Evolutionary conservation across 345 rosid species (phyloP).

Genomic region (Diplotaxis tenuifolia): DNA sequence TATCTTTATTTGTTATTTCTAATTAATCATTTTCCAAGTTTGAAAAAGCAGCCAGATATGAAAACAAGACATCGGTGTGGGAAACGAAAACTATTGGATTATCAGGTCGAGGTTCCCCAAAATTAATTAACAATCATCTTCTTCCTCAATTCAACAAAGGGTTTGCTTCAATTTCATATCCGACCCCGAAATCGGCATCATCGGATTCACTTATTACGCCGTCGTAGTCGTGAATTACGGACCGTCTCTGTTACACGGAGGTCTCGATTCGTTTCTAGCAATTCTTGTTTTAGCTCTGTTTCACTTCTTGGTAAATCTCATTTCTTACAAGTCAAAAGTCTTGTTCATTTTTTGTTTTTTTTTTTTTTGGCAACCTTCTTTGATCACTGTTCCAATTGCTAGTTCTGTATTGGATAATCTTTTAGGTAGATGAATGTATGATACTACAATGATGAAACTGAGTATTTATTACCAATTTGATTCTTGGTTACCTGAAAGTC

Average conservation of each 20-base stretch:
- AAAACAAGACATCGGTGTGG: neutral
- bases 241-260: slow-evolving; percentile 63
- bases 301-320: slow-evolving; percentile 56
- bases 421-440: neutral
- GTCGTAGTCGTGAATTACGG: slow-evolving; percentile 61
- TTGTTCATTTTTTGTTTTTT: neutral
- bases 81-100: neutral
- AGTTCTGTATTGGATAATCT: neutral
- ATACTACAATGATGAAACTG: neutral
- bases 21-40: no score
- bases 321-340: neutral
- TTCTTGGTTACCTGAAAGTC: neutral
- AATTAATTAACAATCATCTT: neutral
- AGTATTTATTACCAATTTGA: neutral
- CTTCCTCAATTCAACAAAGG: neutral
- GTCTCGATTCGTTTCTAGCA: slow-evolving; percentile 48
- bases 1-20: no score
- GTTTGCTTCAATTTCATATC: neutral
- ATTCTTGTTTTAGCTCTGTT: slow-evolving; percentile 46
- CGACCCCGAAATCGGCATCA: slow-evolving; percentile 41
- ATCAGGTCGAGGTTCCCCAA: neutral
- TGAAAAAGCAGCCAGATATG: no score
- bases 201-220: slow-evolving; percentile 63
- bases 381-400: neutral
- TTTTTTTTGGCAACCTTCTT: neutral